These are phyloP conservation scores for Populus davidiana DNA, from an alignment of 345 rosid genomes.

Conservation along the genomic window DNA sequence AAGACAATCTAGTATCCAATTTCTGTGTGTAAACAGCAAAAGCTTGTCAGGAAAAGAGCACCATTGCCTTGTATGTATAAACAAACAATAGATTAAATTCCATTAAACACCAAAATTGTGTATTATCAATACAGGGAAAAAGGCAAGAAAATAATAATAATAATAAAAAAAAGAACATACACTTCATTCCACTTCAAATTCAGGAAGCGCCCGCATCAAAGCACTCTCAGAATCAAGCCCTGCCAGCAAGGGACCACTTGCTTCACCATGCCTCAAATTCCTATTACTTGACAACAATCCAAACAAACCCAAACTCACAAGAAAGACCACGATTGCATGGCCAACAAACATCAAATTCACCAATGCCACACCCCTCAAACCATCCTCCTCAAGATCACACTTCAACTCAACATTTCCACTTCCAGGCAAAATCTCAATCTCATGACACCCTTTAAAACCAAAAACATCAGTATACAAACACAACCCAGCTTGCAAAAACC, in stretches of 20 bases:
- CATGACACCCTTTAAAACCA: slow-evolving; percentile 42
- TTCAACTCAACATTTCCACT: slow-evolving; percentile 35
- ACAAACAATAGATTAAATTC: not conserved
- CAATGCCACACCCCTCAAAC: slow-evolving; percentile 51
- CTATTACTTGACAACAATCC: slow-evolving; percentile 37
- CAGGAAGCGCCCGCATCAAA: slow-evolving; percentile 21
- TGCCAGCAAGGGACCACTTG: slow-evolving; percentile 44
- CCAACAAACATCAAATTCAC: slow-evolving; percentile 49
- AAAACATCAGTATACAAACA: slow-evolving; percentile 45
- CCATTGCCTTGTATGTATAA: not conserved
- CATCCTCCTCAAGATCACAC: slow-evolving; percentile 56
- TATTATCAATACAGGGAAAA: slow-evolving; percentile 3
- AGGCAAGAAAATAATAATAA: not conserved
- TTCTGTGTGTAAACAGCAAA: not conserved
- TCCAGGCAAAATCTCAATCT: slow-evolving; percentile 23
- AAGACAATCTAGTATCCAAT: not conserved
- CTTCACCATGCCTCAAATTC: slow-evolving; percentile 36
- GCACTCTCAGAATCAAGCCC: slow-evolving; percentile 33
- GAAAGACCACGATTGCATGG: slow-evolving; percentile 41
- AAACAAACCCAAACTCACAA: slow-evolving; percentile 30
- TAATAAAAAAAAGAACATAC: not conserved
- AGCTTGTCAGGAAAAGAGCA: not conserved
- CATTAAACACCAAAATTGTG: slow-evolving; percentile 15
- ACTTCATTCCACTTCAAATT: slow-evolving; percentile 44
- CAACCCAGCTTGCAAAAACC: slow-evolving; percentile 55